A percentile compares a stretch with the other conserved stretches of the same genome.
Conservation (phyloP, 352 stramenopile species). For the Phytophthora pseudosyringae region DNA sequence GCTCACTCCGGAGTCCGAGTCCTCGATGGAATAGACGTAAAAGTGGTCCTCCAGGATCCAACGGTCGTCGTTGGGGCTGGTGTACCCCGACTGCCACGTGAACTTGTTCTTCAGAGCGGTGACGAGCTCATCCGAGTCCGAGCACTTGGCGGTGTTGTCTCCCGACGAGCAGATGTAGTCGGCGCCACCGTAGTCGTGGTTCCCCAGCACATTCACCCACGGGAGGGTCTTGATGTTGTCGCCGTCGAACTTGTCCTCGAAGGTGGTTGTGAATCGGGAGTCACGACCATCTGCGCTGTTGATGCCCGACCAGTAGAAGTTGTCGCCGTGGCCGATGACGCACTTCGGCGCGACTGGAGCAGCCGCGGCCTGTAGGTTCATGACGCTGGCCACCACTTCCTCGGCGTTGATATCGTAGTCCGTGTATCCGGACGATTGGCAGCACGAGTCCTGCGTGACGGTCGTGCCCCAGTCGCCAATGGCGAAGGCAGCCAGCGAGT, state of each 20-base stretch:
- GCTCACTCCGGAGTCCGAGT: constrained; percentile 44
- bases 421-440: constrained; percentile 58
- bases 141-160: constrained; percentile 37
- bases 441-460: constrained; percentile 67
- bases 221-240: constrained; percentile 54
- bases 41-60: constrained; percentile 64
- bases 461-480: constrained; percentile 82
- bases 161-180: constrained; percentile 60
- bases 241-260: constrained; percentile 64
- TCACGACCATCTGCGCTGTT: constrained; percentile 46
- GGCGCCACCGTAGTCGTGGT: constrained; percentile 72
- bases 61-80: constrained; percentile 57
- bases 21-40: constrained; percentile 57
- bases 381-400: constrained; percentile 59
- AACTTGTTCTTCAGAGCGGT: constrained; percentile 51
- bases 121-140: constrained; percentile 27
- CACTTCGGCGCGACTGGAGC: constrained; percentile 54
- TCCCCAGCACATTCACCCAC: constrained; percentile 73
- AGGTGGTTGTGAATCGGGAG: constrained; percentile 62
- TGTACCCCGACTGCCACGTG: constrained; percentile 50
- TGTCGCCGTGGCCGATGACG: constrained; percentile 69
- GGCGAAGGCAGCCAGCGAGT: constrained; percentile 63
- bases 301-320: constrained; percentile 77
- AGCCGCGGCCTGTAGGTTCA: constrained; percentile 53
- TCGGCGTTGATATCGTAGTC: constrained; percentile 72